These are phyloP conservation scores for Austroboletus eburneus DNA, from an alignment of 768 basidiomycete genomes.

Conservation along the genomic window DNA sequence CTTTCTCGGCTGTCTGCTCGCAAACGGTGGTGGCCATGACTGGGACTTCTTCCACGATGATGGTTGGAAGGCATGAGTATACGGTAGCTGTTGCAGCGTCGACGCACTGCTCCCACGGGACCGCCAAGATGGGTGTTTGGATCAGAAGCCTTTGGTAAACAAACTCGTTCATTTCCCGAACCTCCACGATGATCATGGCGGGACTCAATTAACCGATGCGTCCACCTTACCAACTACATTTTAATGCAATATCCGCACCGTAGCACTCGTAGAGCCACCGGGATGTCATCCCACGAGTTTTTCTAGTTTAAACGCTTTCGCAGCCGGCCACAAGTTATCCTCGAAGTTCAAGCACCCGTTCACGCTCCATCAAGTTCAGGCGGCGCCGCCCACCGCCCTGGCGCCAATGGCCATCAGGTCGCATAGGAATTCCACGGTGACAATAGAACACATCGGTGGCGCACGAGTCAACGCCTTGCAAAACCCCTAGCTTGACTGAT, in stretches of 20 bases:
- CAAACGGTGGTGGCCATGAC: slow-evolving; percentile 16
- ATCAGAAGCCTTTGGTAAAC: slow-evolving; percentile 26
- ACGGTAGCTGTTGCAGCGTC: neutral
- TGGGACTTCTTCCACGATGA: slow-evolving; percentile 20
- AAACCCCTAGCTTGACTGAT: slow-evolving; percentile 3
- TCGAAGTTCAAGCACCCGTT: slow-evolving; percentile 8
- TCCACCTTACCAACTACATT: slow-evolving; percentile 7
- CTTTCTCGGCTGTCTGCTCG: slow-evolving; percentile 13
- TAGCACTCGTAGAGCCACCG: slow-evolving; percentile 12
- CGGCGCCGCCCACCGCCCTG: slow-evolving; percentile 3
- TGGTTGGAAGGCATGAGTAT: slow-evolving; percentile 19
- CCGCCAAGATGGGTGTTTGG: slow-evolving; percentile 22
- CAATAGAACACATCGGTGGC: neutral
- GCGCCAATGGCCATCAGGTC: neutral
- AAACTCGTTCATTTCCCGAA: slow-evolving; percentile 17
- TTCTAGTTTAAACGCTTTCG: slow-evolving; percentile 7
- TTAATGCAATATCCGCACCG: slow-evolving; percentile 27
- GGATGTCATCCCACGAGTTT: slow-evolving; percentile 16
- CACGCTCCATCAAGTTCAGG: slow-evolving; percentile 7
- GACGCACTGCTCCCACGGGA: neutral
- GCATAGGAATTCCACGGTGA: neutral
- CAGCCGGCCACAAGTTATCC: slow-evolving; percentile 27
- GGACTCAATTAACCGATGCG: slow-evolving; percentile 13
- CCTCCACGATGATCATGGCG: slow-evolving; percentile 16
- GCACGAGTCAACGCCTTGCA: neutral